Base-by-base conservation (phyloP, 345 rosid species). In the Linum trigynum region DNA sequence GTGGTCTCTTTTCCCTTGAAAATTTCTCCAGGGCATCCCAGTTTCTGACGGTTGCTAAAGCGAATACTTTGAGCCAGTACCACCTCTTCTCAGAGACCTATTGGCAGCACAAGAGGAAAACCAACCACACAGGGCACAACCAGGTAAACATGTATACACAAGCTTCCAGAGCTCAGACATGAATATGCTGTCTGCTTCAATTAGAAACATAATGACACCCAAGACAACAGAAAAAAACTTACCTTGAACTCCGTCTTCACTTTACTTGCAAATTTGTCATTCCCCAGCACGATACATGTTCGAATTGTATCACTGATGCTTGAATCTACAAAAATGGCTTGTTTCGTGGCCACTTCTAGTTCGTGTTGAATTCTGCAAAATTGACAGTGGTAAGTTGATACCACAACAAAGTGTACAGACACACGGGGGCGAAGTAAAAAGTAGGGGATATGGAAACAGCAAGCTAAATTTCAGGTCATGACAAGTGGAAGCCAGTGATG, bases 281-380 rank as follows among this genome's bases (percentile, higher is more conserved):
- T 86, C 67, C 89, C 92, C 64, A 94, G 70, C 56, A 83, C 96
- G 70, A 94, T 94, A 77, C 99, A 94, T 38, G 97, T 94, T 56
- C 96, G 90, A 71, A 94, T 94, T 15, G 99, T 94, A 76, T 94
- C 99, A 71, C 96, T 94, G 67, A 94, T 85, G 75, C 99, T 94
- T 37, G 99, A 90, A 80, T 88, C 99, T 39, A 94, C 95, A 85
- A 94, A 94, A 67, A 94, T 94, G 43, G 95, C 82, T 69, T 90
- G 99, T 77, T 90, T 90, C 38, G 99, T 94, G 42, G 85, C 77
- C 57, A 80, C 95, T 83, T 94, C 99, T 69, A 94, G 72, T 75
- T 90, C 99, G 7, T 94, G 96, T 55, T 94, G 99, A 64, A 94
- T 88, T 78, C 99, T 92, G 84, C 61, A 73, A 60, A 53, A 15